Conservation (phyloP, 176 grass and related monocot genomes). For the Puccinellia tenuiflora region DNA sequence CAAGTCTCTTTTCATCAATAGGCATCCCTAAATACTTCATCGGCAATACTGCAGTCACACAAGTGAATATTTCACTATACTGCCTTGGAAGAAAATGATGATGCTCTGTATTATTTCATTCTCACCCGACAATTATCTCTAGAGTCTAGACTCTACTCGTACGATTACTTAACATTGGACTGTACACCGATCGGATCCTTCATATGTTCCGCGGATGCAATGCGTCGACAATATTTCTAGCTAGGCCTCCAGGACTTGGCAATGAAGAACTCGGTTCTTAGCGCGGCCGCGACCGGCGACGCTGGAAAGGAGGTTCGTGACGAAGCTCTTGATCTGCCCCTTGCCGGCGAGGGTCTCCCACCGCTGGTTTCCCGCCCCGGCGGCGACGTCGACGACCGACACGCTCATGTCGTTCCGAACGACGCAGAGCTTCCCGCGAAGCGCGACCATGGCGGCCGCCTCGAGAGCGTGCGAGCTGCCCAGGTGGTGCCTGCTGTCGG, state of each 20-base stretch:
- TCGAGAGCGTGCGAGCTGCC: conserved; percentile 60
- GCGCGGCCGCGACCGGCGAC: conserved; percentile 41
- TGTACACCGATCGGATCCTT: neutral
- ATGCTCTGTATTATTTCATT: neutral
- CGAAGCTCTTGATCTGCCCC: conserved; percentile 49
- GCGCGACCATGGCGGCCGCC: conserved; percentile 51
- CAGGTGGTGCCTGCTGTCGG: conserved; percentile 48
- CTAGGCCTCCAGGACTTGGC: conserved; percentile 69
- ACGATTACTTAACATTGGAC: neutral
- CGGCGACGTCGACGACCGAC: conserved; percentile 43
- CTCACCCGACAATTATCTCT: neutral
- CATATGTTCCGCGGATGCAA: neutral
- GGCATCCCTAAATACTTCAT: no score
- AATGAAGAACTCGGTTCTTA: conserved; percentile 61
- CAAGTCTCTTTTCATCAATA: no score
- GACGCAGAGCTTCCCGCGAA: conserved; percentile 56
- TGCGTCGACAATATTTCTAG: neutral
- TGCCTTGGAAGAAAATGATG: no score
- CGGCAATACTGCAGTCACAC: no score
- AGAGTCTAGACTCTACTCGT: neutral
- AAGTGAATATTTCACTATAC: no score
- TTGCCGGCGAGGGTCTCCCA: conserved; percentile 57
- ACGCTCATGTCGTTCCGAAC: conserved; percentile 83
- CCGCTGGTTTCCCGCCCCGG: neutral
- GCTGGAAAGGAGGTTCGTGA: conserved; percentile 44